These are phyloP conservation scores for Xylariaceae sp. DNA, from an alignment of 2,329 filamentous ascomycete genomes.

Conservation along the genomic window DNA sequence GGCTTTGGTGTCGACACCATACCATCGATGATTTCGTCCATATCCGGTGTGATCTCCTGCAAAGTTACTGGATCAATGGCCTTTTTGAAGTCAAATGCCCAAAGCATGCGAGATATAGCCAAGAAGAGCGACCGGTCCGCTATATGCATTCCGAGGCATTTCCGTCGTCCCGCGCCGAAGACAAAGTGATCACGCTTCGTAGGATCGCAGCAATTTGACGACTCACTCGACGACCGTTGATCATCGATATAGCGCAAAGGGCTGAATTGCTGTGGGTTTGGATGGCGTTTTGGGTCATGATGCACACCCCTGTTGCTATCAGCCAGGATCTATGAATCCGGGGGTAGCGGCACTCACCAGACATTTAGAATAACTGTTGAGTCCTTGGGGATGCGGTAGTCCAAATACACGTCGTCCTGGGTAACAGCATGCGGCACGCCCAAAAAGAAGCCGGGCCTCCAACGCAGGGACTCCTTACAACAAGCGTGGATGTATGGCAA, in stretches of 20 bases:
- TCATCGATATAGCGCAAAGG: conserved; percentile 32
- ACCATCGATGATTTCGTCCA: conserved; percentile 3
- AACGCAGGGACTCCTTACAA: conserved; percentile 42
- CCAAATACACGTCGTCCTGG: conserved; percentile 36
- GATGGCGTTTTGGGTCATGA: conserved; percentile 40
- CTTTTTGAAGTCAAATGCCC: conserved; percentile 36
- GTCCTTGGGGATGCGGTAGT: conserved; percentile 40
- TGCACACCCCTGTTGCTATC: conserved; percentile 39
- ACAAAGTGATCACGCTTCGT: conserved; percentile 30
- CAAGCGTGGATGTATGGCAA: neutral
- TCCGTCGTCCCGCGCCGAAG: conserved; percentile 31
- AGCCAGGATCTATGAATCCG: neutral
- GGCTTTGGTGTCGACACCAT: conserved; percentile 1
- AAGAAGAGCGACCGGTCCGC: conserved; percentile 33
- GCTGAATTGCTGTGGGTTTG: conserved; percentile 40
- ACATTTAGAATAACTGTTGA: conserved; percentile 39
- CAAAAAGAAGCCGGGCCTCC: conserved; percentile 39
- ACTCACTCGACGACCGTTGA: conserved; percentile 26
- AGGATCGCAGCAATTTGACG: conserved; percentile 30
- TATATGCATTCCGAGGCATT: conserved; percentile 46
- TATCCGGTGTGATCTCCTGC: neutral
- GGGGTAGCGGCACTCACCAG: conserved; percentile 29
- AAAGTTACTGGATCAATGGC: neutral
- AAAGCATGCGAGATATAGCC: conserved; percentile 43
- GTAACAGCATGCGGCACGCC: conserved; percentile 36